phyloP scores from a whole-genome alignment of 768 basidiomycete species.

The Pleurotus sapidus region DNA sequence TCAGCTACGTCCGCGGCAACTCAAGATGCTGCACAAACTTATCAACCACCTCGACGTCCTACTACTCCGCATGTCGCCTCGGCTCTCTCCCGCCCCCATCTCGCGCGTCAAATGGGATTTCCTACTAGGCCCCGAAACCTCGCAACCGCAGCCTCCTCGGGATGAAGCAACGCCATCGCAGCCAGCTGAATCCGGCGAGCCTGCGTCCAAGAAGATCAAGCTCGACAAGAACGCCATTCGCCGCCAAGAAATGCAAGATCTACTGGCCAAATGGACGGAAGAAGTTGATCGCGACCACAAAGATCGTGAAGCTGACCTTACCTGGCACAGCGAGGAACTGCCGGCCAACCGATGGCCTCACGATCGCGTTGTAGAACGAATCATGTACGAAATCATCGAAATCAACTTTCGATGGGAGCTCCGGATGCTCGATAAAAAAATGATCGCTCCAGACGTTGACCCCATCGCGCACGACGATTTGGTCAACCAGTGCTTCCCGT shows the following conservation, averaged over 20 bases:
- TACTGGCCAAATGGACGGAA: too few species aligned
- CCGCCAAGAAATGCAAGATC: too few species aligned
- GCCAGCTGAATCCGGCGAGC: too few species aligned
- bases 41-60: neutral
- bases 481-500: neutral
- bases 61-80: neutral
- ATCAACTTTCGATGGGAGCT: neutral
- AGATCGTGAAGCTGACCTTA: neutral
- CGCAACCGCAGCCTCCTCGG: too few species aligned
- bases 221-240: too few species aligned
- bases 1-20: neutral
- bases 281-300: neutral
- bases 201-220: too few species aligned
- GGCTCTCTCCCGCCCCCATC: too few species aligned
- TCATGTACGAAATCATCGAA: neutral
- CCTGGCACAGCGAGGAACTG: neutral
- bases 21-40: neutral
- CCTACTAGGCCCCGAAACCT: too few species aligned
- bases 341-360: neutral
- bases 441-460: neutral
- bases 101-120: too few species aligned
- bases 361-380: neutral
- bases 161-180: too few species aligned
- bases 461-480: neutral
- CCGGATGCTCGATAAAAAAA: neutral